Conservation (phyloP, 208 protist species). For the Novymonas esmeraldas region DNA sequence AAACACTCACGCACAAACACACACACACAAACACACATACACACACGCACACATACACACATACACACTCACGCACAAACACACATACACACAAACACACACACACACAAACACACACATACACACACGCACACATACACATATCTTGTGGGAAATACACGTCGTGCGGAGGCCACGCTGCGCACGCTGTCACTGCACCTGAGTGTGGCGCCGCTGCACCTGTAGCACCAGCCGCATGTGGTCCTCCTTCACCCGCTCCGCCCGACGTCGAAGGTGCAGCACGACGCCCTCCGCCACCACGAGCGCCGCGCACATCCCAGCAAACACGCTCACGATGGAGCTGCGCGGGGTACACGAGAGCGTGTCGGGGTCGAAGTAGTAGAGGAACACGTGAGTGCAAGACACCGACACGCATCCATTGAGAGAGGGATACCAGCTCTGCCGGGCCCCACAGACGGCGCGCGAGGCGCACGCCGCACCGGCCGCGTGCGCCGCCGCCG, state of each 20-base stretch:
- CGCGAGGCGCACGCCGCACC: constrained; percentile 6
- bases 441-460: constrained; percentile 18
- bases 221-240: constrained; percentile 43
- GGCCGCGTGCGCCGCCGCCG: not conserved
- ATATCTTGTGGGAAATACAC: too few species aligned
- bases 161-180: too few species aligned
- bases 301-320: constrained; percentile 30
- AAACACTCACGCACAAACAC: too few species aligned
- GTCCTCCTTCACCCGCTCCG: constrained; percentile 32
- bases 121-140: not conserved
- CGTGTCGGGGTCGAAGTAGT: constrained; percentile 45
- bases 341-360: constrained; percentile 41
- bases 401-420: constrained; percentile 48
- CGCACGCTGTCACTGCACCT: constrained; percentile 4
- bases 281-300: constrained; percentile 43
- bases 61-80: not conserved
- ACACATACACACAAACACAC: not conserved
- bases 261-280: constrained; percentile 33
- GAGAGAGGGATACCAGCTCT: constrained; percentile 44
- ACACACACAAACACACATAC: not conserved
- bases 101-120: not conserved
- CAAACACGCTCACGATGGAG: constrained; percentile 23
- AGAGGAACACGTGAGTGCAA: constrained; percentile 37
- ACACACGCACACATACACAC: not conserved
- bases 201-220: constrained; percentile 34